Evolutionary conservation across 306 rosid genomes (phyloP).

Genomic region (Heteromeles arbutifolia): DNA sequence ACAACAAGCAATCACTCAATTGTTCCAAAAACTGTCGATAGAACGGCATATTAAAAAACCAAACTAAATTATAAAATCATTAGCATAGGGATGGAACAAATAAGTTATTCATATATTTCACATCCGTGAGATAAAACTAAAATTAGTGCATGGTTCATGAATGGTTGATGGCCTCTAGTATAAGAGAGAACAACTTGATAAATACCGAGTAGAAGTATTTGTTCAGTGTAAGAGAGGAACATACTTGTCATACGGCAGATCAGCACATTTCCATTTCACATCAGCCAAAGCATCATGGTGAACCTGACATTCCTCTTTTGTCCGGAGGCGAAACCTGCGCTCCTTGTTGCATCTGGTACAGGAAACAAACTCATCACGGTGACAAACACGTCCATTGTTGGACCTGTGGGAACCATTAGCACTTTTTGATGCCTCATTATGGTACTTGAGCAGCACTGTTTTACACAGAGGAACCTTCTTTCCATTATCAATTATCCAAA

Average conservation of each 20-base stretch:
- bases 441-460: conserved; percentile 88
- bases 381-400: conserved; percentile 62
- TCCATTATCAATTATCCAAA: conserved; percentile 85
- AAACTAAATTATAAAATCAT: not conserved
- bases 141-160: not conserved
- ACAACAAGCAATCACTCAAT: not conserved
- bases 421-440: conserved; percentile 59
- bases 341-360: conserved; percentile 77
- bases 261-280: conserved; percentile 71
- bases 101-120: not conserved
- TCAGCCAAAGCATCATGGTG: conserved; percentile 91
- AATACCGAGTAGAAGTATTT: not conserved
- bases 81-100: not conserved
- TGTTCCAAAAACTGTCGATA: not conserved
- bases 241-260: conserved; percentile 89
- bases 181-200: not conserved
- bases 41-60: not conserved
- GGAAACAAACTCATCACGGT: conserved; percentile 82
- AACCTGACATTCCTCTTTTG: conserved; percentile 79
- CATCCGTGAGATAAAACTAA: not conserved
- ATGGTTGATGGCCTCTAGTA: not conserved
- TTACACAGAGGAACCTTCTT: conserved; percentile 84
- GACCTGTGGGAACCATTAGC: conserved; percentile 62
- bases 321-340: conserved; percentile 85
- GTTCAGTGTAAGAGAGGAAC: conserved; percentile 17